Conservation (phyloP, 116 monocot genomes). For the Zostera marina region DNA sequence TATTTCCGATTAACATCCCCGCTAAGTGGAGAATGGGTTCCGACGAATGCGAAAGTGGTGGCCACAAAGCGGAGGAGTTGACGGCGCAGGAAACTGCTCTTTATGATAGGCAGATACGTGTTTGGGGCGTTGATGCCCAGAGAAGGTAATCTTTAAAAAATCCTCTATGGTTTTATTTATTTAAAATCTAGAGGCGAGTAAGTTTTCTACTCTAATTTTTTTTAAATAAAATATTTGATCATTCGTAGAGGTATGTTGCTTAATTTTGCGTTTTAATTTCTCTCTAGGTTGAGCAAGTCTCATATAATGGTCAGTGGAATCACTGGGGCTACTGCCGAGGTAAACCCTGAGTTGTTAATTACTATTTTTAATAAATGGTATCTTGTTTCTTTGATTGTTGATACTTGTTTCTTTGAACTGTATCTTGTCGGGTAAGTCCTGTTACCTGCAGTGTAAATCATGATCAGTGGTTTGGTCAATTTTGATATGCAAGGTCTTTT, state of each 20-base stretch:
- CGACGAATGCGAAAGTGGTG: conserved; percentile 25
- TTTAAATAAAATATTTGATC: background rate
- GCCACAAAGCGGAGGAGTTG: conserved; percentile 40
- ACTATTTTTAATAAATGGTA: background rate
- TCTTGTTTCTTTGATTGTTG: background rate
- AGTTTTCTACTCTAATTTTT: background rate
- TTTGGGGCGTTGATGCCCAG: conserved; percentile 71
- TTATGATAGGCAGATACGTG: conserved; percentile 96
- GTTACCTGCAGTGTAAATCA: no score
- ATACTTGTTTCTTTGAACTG: no score
- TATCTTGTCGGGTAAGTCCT: no score
- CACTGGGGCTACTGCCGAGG: conserved; percentile 66
- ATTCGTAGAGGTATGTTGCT: background rate
- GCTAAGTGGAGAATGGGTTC: background rate
- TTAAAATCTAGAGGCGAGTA: background rate
- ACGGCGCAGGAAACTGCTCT: conserved; percentile 93
- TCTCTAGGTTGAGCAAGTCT: conserved; percentile 19
- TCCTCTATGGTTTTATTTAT: no score
- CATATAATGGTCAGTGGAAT: conserved; percentile 61
- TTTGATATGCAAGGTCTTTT: no score
- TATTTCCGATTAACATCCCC: background rate
- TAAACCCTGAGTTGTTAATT: conserved; percentile 1
- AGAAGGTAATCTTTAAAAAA: no score
- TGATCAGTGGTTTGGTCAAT: no score
- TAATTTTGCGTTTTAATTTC: background rate